Conservation (phyloP, 306 rosid genomes). For the Chamaecrista fasciculata region DNA sequence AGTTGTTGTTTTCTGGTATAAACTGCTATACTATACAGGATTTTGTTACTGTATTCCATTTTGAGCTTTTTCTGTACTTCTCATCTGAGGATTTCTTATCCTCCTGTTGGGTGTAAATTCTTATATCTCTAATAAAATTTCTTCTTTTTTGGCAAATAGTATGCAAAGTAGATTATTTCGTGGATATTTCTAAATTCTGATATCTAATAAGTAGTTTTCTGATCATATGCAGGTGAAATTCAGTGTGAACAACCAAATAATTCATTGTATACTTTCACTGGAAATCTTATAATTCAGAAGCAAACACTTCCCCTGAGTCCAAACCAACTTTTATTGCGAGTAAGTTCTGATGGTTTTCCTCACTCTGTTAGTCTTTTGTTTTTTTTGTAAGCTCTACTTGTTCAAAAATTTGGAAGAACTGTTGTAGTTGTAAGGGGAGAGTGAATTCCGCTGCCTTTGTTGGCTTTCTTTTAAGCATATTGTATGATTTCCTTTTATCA, state of each 20-base stretch:
- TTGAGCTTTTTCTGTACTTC: background rate
- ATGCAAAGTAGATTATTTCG: constrained; percentile 9
- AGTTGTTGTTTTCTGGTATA: background rate
- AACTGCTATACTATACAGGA: background rate
- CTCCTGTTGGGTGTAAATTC: background rate
- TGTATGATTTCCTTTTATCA: constrained; percentile 7
- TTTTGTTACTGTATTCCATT: background rate
- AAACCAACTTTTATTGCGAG: constrained; percentile 77
- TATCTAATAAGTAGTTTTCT: constrained; percentile 1
- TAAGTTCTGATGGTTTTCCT: constrained; percentile 37
- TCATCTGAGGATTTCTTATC: background rate
- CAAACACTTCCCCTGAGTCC: constrained; percentile 84
- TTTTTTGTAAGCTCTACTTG: constrained; percentile 14
- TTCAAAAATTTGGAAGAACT: background rate
- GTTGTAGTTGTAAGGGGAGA: constrained; percentile 4
- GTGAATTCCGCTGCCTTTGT: constrained; percentile 21
- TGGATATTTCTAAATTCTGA: constrained; percentile 8
- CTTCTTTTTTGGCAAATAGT: background rate
- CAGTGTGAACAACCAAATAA: constrained; percentile 93
- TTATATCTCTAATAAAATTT: background rate
- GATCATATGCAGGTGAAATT: constrained; percentile 70
- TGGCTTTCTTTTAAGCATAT: background rate
- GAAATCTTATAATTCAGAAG: constrained; percentile 71
- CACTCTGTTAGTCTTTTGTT: background rate
- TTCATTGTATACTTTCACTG: constrained; percentile 87